These are phyloP conservation scores for Parascedosporium putredinis DNA, from an alignment of 2,329 filamentous ascomycete genomes.

Conservation along the genomic window DNA sequence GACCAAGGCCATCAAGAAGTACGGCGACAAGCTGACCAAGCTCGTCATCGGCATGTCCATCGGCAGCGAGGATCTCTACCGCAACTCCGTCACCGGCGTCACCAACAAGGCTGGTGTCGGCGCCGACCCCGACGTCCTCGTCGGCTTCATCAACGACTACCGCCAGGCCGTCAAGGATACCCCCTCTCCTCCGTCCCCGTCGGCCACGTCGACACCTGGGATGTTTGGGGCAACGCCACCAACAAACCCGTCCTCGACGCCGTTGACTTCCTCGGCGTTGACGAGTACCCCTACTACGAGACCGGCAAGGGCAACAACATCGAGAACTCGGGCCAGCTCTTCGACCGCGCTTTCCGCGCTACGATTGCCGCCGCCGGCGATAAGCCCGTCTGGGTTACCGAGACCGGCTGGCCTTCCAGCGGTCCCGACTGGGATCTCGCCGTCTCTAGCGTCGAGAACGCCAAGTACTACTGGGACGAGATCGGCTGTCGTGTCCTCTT, in stretches of 20 bases:
- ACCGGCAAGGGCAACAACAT: constrained; percentile 57
- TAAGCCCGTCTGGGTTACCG: constrained; percentile 76
- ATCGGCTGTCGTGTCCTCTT: constrained; percentile 61
- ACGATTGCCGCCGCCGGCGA: constrained; percentile 48
- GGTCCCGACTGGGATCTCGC: constrained; percentile 53
- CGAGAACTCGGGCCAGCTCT: constrained; percentile 52
- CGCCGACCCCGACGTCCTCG: constrained; percentile 48
- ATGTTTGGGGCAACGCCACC: constrained; percentile 60
- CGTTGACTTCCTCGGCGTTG: constrained; percentile 71
- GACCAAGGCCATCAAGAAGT: constrained; percentile 55
- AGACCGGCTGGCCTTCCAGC: constrained; percentile 80
- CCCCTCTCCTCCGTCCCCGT: constrained; percentile 46
- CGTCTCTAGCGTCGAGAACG: constrained; percentile 54
- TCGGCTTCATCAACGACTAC: constrained; percentile 61
- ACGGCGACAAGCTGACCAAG: constrained; percentile 54
- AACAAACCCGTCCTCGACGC: constrained; percentile 61
- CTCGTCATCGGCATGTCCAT: constrained; percentile 75
- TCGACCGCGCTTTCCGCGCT: constrained; percentile 55
- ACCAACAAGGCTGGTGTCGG: constrained; percentile 53
- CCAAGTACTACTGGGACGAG: constrained; percentile 67
- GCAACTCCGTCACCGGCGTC: constrained; percentile 61
- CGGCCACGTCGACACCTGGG: constrained; percentile 89
- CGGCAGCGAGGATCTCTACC: constrained; percentile 80
- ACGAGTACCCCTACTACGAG: constrained; percentile 81
- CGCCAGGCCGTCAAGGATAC: constrained; percentile 54